Evolutionary conservation across 1,284 basidiomycete genomes (phyloP).

Genomic region (Apiotrichum laibachii): DNA sequence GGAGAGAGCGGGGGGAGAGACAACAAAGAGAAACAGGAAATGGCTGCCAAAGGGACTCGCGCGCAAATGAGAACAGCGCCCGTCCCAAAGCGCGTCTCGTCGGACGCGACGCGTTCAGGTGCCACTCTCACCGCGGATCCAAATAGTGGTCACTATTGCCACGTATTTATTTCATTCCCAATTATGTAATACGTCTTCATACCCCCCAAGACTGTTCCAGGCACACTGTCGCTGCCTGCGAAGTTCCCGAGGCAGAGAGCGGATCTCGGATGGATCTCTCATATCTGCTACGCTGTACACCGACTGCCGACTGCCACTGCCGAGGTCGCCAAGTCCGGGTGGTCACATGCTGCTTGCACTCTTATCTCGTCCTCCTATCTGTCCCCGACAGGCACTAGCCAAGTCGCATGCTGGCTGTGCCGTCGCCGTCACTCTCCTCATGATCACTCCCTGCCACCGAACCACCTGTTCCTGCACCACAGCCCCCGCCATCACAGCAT

Average conservation of each 20-base stretch:
- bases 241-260: no score
- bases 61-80: background rate
- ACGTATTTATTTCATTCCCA: no score
- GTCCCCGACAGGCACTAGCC: no score
- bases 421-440: background rate
- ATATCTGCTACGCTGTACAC: no score
- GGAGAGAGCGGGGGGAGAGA: slow-evolving; percentile 2
- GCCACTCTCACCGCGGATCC: background rate
- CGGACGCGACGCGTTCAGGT: background rate
- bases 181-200: no score
- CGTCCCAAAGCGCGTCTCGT: background rate
- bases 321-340: no score
- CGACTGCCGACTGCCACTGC: no score
- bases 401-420: background rate
- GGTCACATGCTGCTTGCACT: no score
- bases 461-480: background rate
- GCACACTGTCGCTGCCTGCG: no score
- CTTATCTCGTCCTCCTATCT: no score
- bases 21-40: slow-evolving; percentile 5
- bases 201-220: no score
- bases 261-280: no score
- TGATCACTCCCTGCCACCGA: background rate
- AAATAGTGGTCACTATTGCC: background rate
- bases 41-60: background rate
- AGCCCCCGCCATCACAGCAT: background rate